Evolutionary conservation across 2,329 filamentous ascomycete species (phyloP).

Genomic region (Penicillium sp.): DNA sequence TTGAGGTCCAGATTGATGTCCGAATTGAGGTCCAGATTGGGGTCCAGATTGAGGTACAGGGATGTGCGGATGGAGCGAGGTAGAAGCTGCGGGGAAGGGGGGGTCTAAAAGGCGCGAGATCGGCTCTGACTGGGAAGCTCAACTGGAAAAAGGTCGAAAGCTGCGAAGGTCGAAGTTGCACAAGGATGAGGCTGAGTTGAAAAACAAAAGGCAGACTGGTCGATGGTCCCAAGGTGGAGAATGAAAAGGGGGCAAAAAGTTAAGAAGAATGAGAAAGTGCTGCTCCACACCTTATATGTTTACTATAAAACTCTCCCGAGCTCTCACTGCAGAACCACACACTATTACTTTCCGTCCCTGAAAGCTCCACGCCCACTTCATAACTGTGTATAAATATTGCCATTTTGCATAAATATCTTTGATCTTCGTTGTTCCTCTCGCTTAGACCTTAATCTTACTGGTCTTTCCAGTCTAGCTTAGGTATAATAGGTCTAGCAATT

Average conservation of each 20-base stretch:
- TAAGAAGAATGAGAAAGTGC: neutral
- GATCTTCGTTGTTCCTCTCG: too few species aligned
- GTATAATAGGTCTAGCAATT: too few species aligned
- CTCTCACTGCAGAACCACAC: neutral
- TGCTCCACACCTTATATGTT: neutral
- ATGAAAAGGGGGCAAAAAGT: neutral
- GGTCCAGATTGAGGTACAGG: constrained; percentile 6
- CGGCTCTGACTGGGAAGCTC: constrained; percentile 5
- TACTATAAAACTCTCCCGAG: neutral
- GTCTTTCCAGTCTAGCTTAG: neutral
- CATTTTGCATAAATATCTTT: neutral
- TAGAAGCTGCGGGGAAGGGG: constrained; percentile 17
- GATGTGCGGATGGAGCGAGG: constrained; percentile 7
- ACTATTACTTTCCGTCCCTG: neutral
- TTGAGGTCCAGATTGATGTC: constrained; percentile 4
- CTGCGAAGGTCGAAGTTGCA: neutral
- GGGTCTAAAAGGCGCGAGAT: constrained; percentile 2
- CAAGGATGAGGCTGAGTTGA: neutral
- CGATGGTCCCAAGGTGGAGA: neutral
- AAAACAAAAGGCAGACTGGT: neutral
- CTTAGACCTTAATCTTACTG: too few species aligned
- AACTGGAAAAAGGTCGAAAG: constrained; percentile 4
- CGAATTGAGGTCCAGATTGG: too few species aligned
- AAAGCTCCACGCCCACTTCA: neutral
- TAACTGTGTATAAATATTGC: neutral